Evolutionary conservation across 495 filamentous ascomycete species (phyloP).

Genomic region (Lindgomyces ingoldianus): DNA sequence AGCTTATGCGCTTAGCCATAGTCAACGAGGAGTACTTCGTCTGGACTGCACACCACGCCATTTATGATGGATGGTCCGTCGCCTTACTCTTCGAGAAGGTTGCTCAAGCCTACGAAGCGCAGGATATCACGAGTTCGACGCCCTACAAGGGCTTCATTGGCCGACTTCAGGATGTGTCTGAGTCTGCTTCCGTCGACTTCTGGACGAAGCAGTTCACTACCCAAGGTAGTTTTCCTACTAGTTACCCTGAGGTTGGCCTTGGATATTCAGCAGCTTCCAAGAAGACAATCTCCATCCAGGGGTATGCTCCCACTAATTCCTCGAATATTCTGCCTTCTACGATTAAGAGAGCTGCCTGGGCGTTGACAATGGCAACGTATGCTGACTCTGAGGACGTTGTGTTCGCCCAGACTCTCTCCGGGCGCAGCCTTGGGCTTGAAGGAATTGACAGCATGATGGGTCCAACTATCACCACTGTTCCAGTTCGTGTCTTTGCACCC

Average conservation of each 20-base stretch:
- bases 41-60: conserved; percentile 40
- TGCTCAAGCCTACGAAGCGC: conserved; percentile 22
- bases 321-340: conserved; percentile 49
- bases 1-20: conserved; percentile 20
- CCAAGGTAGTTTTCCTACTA: conserved; percentile 20
- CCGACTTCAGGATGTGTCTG: conserved; percentile 1
- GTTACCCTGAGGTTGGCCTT: conserved; percentile 17
- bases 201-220: conserved; percentile 39
- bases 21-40: conserved; percentile 36
- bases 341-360: conserved; percentile 57
- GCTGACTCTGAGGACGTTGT: conserved; percentile 53
- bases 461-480: conserved; percentile 55
- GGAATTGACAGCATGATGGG: conserved; percentile 55
- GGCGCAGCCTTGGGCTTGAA: conserved; percentile 54
- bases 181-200: conserved; percentile 12
- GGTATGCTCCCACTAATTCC: neutral
- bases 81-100: conserved; percentile 25
- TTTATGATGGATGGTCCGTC: conserved; percentile 41
- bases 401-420: conserved; percentile 58
- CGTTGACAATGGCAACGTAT: conserved; percentile 50
- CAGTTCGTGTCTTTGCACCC: conserved; percentile 44
- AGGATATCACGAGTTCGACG: neutral
- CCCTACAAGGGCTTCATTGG: conserved; percentile 21
- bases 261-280: conserved; percentile 18
- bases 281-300: conserved; percentile 14